phyloP scores from a whole-genome alignment of 2,329 filamentous ascomycete genomes.

The Claviceps paspali region DNA sequence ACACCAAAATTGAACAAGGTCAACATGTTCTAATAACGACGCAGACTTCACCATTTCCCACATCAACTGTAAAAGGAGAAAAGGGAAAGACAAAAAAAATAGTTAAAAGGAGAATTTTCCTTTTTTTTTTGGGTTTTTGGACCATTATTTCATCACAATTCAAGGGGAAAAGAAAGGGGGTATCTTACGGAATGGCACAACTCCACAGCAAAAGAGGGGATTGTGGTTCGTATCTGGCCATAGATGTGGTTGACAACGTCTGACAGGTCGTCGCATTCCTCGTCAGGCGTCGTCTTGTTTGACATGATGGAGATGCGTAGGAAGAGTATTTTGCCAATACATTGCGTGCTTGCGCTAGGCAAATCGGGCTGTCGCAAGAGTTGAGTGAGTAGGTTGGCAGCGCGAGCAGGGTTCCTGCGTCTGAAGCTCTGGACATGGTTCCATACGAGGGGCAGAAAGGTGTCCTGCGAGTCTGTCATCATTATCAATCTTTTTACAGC shows the following conservation, averaged over 20 bases:
- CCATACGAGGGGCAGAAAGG: conserved; percentile 50
- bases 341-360: conserved; percentile 31
- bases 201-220: conserved; percentile 47
- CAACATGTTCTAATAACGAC: conserved; percentile 35
- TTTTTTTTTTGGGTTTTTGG: no score
- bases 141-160: no score
- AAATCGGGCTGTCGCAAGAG: conserved; percentile 46
- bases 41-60: conserved; percentile 63
- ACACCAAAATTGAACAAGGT: conserved; percentile 55
- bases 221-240: conserved; percentile 25
- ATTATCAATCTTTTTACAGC: conserved; percentile 48
- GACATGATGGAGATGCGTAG: conserved; percentile 52
- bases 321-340: conserved; percentile 56
- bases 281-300: conserved; percentile 21
- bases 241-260: conserved; percentile 21
- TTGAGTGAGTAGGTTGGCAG: conserved; percentile 40
- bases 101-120: no score
- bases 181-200: conserved; percentile 52
- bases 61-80: conserved; percentile 40
- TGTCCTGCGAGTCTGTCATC: conserved; percentile 41
- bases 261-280: conserved; percentile 11
- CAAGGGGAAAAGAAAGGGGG: no score
- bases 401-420: conserved; percentile 33
- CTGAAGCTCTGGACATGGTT: conserved; percentile 52
- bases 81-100: no score